Conservation (phyloP, 352 stramenopile genomes). For the Pythium aquatile region DNA sequence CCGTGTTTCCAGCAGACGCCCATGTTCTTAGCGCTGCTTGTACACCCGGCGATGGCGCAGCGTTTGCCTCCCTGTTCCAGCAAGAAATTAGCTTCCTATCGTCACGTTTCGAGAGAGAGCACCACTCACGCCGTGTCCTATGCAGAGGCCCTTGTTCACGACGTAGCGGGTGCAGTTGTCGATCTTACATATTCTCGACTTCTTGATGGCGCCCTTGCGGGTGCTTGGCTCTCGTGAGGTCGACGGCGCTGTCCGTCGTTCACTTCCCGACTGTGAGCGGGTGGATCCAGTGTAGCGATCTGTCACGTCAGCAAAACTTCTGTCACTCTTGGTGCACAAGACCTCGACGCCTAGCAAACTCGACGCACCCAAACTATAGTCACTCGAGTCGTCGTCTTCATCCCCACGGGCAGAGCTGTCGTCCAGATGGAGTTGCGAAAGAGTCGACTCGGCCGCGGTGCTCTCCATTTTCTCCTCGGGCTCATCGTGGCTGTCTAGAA, state of each 20-base stretch:
- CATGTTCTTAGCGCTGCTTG: slow-evolving; percentile 75
- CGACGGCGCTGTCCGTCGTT: slow-evolving; percentile 14
- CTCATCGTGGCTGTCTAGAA: slow-evolving; percentile 22
- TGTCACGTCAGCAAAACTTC: slow-evolving; percentile 1
- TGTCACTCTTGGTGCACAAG: background rate
- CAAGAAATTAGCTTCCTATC: slow-evolving; percentile 12
- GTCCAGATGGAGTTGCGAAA: slow-evolving; percentile 14
- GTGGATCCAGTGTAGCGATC: slow-evolving; percentile 9
- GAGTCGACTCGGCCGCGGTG: slow-evolving; percentile 10
- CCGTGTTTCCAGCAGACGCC: slow-evolving; percentile 78
- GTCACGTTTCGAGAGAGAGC: background rate
- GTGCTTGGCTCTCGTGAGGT: background rate
- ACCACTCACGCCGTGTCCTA: slow-evolving; percentile 55
- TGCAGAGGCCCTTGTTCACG: slow-evolving; percentile 73
- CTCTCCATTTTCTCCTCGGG: slow-evolving; percentile 6
- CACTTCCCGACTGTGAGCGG: slow-evolving; percentile 14
- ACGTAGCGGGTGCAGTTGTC: slow-evolving; percentile 75
- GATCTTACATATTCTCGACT: slow-evolving; percentile 76
- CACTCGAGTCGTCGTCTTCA: slow-evolving; percentile 30
- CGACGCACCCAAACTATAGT: slow-evolving; percentile 29
- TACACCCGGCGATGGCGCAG: slow-evolving; percentile 59
- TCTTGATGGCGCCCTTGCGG: slow-evolving; percentile 33
- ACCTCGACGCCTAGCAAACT: background rate
- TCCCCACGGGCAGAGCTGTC: slow-evolving; percentile 18
- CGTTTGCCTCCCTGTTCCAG: slow-evolving; percentile 57